phyloP scores from a whole-genome alignment of 805 yeast species.

The Pichia scutulata region DNA sequence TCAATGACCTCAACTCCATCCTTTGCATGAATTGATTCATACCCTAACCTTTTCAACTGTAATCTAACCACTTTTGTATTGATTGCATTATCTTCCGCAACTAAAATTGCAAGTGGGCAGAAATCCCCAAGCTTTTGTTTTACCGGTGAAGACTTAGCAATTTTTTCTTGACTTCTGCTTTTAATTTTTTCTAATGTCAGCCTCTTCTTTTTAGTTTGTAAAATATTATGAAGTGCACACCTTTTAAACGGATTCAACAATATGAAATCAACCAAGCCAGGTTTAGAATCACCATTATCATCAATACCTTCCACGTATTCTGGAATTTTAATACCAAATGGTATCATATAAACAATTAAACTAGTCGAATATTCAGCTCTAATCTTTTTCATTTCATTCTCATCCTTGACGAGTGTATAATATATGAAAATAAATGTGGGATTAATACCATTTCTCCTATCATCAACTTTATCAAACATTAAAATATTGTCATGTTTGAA shows the following conservation, averaged over 20 bases:
- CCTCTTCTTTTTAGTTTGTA: conserved; percentile 4
- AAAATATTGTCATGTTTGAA: background rate
- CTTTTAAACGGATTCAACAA: conserved; percentile 18
- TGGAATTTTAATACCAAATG: conserved; percentile 7
- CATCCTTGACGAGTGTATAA: background rate
- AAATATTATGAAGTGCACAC: conserved; percentile 12
- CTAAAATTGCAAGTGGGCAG: conserved; percentile 40
- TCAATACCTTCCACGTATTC: background rate
- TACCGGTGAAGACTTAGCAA: background rate
- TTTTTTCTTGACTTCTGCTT: background rate
- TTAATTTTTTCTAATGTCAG: background rate
- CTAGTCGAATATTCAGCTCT: background rate
- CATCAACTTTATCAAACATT: background rate
- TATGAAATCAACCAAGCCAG: background rate
- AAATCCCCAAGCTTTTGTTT: conserved; percentile 24
- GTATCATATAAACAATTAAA: background rate
- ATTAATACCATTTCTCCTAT: background rate
- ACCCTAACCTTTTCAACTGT: conserved; percentile 42
- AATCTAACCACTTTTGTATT: conserved; percentile 44
- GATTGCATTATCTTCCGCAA: conserved; percentile 50
- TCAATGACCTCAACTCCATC: conserved; percentile 41
- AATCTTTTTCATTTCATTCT: background rate
- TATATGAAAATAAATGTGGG: conserved; percentile 1
- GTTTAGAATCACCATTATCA: background rate
- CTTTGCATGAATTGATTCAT: conserved; percentile 43